phyloP scores from a whole-genome alignment of 768 basidiomycete species.

The Suillus lakei region DNA sequence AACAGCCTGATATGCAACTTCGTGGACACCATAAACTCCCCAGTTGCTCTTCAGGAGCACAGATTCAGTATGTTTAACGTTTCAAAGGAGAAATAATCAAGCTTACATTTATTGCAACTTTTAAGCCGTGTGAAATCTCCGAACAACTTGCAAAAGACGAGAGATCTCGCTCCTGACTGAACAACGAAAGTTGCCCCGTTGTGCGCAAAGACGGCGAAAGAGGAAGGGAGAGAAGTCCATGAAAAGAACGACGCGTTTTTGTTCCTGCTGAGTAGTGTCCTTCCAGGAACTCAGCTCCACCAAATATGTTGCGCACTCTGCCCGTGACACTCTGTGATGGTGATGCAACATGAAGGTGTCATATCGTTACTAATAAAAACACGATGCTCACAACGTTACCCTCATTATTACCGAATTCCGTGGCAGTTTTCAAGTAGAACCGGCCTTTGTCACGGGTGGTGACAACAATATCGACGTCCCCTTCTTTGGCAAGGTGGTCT shows the following conservation, averaged over 20 bases:
- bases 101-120: constrained; percentile 78
- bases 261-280: constrained; percentile 86
- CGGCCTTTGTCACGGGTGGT: constrained; percentile 76
- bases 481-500: constrained; percentile 53
- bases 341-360: neutral
- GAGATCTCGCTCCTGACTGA: constrained; percentile 81
- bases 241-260: constrained; percentile 82
- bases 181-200: constrained; percentile 70
- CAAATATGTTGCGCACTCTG: constrained; percentile 86
- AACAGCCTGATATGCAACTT: constrained; percentile 84
- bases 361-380: neutral
- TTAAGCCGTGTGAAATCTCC: constrained; percentile 67
- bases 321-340: constrained; percentile 70
- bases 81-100: constrained; percentile 46
- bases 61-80: neutral
- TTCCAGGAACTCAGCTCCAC: constrained; percentile 88
- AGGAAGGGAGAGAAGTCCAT: constrained; percentile 68
- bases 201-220: constrained; percentile 65
- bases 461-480: constrained; percentile 83
- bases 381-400: constrained; percentile 79
- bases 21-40: constrained; percentile 58
- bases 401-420: constrained; percentile 93
- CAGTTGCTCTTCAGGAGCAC: constrained; percentile 40
- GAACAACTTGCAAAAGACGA: constrained; percentile 74
- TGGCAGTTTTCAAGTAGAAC: constrained; percentile 79